phyloP scores from a whole-genome alignment of 441 rosid species.

The Croton laevigatus region DNA sequence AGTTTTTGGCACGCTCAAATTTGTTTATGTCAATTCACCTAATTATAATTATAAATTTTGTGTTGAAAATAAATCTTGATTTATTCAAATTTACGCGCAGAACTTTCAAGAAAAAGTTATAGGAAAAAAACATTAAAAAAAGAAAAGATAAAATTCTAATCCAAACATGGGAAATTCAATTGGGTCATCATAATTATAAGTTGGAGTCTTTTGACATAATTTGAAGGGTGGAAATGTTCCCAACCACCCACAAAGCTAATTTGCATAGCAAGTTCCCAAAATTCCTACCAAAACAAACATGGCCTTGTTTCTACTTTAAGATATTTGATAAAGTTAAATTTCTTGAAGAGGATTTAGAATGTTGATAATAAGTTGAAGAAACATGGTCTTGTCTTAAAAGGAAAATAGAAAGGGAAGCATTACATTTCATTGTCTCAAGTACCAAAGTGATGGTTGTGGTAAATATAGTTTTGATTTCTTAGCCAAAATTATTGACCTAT shows the following conservation, averaged over 20 bases:
- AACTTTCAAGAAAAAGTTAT: too few relatives aligned
- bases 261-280: background rate
- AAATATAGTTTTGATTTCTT: background rate
- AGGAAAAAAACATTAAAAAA: too few relatives aligned
- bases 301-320: background rate
- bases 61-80: too few relatives aligned
- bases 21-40: too few relatives aligned
- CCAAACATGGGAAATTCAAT: too few relatives aligned
- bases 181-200: slow-evolving; percentile 15
- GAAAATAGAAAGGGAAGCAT: background rate
- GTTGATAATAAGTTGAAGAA: background rate
- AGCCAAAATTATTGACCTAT: slow-evolving; percentile 1
- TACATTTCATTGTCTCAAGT: background rate
- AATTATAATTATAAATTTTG: too few relatives aligned
- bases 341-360: background rate
- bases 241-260: background rate
- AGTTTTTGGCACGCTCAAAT: too few relatives aligned
- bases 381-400: background rate
- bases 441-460: background rate
- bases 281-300: background rate
- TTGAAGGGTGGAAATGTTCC: background rate
- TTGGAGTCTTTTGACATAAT: background rate
- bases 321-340: background rate
- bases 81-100: too few relatives aligned
- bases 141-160: too few relatives aligned